phyloP scores from a whole-genome alignment of 2,329 filamentous ascomycete genomes.

The Exophiala dermatitidis region DNA sequence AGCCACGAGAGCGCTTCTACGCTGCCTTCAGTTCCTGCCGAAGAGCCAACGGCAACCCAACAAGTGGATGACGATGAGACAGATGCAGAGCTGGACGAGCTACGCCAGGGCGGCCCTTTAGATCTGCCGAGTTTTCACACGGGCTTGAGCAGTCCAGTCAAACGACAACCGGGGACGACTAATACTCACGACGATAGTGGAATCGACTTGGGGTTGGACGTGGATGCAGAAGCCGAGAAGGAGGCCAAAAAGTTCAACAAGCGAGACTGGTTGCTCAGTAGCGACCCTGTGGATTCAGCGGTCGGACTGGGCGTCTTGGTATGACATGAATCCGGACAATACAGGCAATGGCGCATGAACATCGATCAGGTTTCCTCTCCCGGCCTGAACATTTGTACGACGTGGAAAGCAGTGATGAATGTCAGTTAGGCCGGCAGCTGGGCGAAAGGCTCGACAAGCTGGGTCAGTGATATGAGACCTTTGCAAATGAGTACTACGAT shows the following conservation, averaged over 20 bases:
- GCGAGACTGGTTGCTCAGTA: conserved; percentile 27
- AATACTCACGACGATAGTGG: conserved; percentile 24
- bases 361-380: too few species aligned
- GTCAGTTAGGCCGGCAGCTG: too few species aligned
- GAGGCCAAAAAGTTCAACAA: conserved; percentile 27
- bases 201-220: conserved; percentile 24
- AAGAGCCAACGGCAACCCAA: conserved; percentile 2
- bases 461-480: too few species aligned
- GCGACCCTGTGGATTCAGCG: conserved; percentile 24
- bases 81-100: conserved; percentile 25
- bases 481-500: too few species aligned
- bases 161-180: conserved; percentile 6
- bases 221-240: conserved; percentile 35
- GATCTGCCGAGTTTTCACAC: conserved; percentile 26
- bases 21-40: conserved; percentile 6
- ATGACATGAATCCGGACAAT: background rate
- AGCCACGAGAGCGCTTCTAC: conserved; percentile 5
- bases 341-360: too few species aligned
- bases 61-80: conserved; percentile 19
- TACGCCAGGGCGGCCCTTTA: conserved; percentile 24
- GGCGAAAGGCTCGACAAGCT: too few species aligned
- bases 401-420: too few species aligned
- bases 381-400: too few species aligned
- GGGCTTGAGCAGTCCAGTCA: conserved; percentile 23
- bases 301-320: conserved; percentile 19